Base-by-base conservation (phyloP, 2,329 filamentous ascomycete species). In the Aspergillus texensis region DNA sequence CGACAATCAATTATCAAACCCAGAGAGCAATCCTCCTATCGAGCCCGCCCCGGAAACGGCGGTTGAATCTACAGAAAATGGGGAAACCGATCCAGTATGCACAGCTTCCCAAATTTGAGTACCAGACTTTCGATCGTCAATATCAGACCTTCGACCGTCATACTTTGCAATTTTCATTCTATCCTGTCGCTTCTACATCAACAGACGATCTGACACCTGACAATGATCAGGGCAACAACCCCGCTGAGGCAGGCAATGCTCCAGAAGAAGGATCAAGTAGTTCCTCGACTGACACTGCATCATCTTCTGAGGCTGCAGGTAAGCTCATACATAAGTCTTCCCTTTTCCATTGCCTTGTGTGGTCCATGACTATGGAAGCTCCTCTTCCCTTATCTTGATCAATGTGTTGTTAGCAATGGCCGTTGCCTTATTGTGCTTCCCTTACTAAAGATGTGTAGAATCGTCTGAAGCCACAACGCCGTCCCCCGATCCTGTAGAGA, bases 81-180 rank as follows among this genome's bases (percentile, higher is more conserved):
- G 70, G 68, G 61, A 59, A 62, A 57, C 57, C 69, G 61, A 75
- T 71, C 71, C 71, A 78, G 80, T 82, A 82, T 77, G 80, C 79
- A 75, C 64, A 78, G 61, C 66, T 80, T 74, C 75, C 79, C 72
- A 66, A 67, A 62, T 81, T 75, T 73, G 66, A 77, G 68, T 82
- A 81, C 73, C 78, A 80, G 70, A 75, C 71, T 60, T 74, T 78
- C 71, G 74, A 79, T 67, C 68, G 70, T 75, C 74, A 77, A 66
- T 82, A 81, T 72, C 78, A 81, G 72, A 78, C 77, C 56, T 81
- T 76, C 72, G 78, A 82, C 71, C 74, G 65, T 72, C 67, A 73
- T 65, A 78, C 78, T 67, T 66, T 74, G 60, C 65, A 72, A 69
- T 80, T 73, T 66, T 74, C 73, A 69, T 74, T 69, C 67, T 75